Evolutionary conservation across 495 filamentous ascomycete genomes (phyloP), one percentile per base, ranked within the genome.

Genomic region (Lophiotrema nucula): DNA sequence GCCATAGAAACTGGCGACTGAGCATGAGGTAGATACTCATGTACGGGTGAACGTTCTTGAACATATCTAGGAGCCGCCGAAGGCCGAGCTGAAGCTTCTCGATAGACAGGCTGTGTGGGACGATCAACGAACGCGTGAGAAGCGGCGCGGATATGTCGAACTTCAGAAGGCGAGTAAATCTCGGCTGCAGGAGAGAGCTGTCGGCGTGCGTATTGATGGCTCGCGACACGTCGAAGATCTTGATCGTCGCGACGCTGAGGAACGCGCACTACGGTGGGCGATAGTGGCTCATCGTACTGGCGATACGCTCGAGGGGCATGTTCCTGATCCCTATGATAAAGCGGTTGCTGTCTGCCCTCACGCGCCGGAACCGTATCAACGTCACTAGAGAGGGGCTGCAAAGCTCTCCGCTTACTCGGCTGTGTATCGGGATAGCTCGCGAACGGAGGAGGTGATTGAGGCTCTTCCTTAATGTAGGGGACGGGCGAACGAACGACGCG

Each of bases 381-480:
- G 26, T 68, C 58, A 21, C 27, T 49, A 5, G 50, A 72, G 23
- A 72, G 69, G 28, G 81, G 78, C 57, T 78, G 78, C 42, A 81
- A 73, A 39, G 79, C 74, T 59, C 81, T 82, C 42, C 37, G 74
- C 67, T 62, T 47, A 76, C 76, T 27, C 73, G 76, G 55, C 33
- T 55, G 55, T 27, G 58, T 21, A 24, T 66, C 56, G 1, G 49
- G 41, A 23, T 53, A 47, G 31, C 46, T 50, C 27, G 77, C 73
- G 46, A 89, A 77, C 13, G 87, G 88, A 18, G 89, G 89, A 2
- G 89, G 89, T 1, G 91, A 96, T 12, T 86, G 78, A 6, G 91
- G 91, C 69, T 97, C 92, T 58, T 87, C 81, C 67, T 97, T 97
- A 67, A 97, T 90, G 65, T 82, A 82, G 6, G 87, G 79, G 41